Evolutionary conservation across 805 yeast species (phyloP).

Genomic region (Wickerhamomyces xylosicus): DNA sequence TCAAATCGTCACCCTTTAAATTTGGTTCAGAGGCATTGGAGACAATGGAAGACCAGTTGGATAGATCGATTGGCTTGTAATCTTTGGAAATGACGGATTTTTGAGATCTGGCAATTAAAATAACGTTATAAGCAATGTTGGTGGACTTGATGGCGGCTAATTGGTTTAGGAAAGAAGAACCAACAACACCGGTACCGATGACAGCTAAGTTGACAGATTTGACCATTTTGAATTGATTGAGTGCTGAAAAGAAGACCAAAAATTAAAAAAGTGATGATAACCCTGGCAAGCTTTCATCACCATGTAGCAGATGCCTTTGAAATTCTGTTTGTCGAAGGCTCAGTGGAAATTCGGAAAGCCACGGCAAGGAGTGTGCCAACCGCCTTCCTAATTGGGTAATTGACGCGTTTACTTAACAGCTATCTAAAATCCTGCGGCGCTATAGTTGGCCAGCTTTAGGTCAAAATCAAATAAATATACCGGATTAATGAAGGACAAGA

Average conservation of each 20-base stretch:
- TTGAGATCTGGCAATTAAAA: constrained; percentile 67
- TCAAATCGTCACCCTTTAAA: constrained; percentile 48
- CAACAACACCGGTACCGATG: constrained; percentile 91
- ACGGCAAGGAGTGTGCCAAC: too few species aligned
- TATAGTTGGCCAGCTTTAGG: too few species aligned
- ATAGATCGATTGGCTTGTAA: constrained; percentile 60
- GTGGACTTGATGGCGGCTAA: constrained; percentile 48
- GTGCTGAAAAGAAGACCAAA: too few species aligned
- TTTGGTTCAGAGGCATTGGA: constrained; percentile 31
- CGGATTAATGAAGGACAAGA: too few species aligned
- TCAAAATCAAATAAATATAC: too few species aligned
- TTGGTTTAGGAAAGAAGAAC: constrained; percentile 83
- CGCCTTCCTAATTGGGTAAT: too few species aligned
- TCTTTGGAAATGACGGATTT: constrained; percentile 60
- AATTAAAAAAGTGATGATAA: too few species aligned
- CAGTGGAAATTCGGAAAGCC: not conserved
- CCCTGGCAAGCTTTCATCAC: too few species aligned
- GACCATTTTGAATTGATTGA: constrained; percentile 25
- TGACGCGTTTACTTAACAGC: too few species aligned
- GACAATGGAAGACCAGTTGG: constrained; percentile 43
- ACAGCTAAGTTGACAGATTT: constrained; percentile 59
- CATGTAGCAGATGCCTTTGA: too few species aligned
- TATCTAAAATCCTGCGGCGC: too few species aligned
- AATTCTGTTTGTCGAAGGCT: not conserved
- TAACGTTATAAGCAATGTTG: constrained; percentile 56